Conservation (phyloP, 2,329 filamentous ascomycete genomes). For the Gaeumannomyces tritici region DNA sequence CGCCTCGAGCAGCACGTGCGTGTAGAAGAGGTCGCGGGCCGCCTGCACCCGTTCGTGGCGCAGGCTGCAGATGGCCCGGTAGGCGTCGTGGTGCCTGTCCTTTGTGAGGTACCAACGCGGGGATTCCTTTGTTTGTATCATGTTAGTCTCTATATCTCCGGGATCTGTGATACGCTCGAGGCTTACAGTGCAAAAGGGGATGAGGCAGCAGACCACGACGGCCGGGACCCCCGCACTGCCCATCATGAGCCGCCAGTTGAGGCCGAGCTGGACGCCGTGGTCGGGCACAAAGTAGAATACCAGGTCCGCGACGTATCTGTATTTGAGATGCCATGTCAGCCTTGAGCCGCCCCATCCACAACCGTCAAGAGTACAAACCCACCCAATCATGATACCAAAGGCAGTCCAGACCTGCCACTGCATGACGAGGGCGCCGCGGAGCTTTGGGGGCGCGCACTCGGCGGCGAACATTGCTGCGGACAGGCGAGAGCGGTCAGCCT, state of each 20-base stretch:
- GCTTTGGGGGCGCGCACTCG: constrained; percentile 52
- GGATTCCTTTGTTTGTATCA: constrained; percentile 21
- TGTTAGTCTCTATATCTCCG: not conserved
- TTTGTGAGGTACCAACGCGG: constrained; percentile 42
- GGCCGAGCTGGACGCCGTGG: constrained; percentile 38
- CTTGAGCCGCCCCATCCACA: constrained; percentile 9
- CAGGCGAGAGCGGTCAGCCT: not conserved
- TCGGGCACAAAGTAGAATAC: constrained; percentile 50
- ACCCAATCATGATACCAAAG: constrained; percentile 10
- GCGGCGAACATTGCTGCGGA: constrained; percentile 51
- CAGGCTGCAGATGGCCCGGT: not conserved
- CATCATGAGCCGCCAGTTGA: constrained; percentile 62
- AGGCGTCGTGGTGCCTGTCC: constrained; percentile 22
- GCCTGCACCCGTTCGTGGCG: constrained; percentile 3
- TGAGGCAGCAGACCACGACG: constrained; percentile 43
- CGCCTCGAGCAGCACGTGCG: not conserved
- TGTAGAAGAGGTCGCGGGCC: not conserved
- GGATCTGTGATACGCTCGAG: not conserved
- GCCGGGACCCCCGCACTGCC: constrained; percentile 56
- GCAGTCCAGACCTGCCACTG: constrained; percentile 36
- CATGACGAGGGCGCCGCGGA: constrained; percentile 64
- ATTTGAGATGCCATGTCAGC: not conserved
- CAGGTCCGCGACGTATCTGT: constrained; percentile 47
- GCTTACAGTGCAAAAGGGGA: constrained; percentile 16
- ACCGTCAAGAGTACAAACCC: not conserved